phyloP scores from a whole-genome alignment of 2,329 filamentous ascomycete species.

The Apiospora marii region DNA sequence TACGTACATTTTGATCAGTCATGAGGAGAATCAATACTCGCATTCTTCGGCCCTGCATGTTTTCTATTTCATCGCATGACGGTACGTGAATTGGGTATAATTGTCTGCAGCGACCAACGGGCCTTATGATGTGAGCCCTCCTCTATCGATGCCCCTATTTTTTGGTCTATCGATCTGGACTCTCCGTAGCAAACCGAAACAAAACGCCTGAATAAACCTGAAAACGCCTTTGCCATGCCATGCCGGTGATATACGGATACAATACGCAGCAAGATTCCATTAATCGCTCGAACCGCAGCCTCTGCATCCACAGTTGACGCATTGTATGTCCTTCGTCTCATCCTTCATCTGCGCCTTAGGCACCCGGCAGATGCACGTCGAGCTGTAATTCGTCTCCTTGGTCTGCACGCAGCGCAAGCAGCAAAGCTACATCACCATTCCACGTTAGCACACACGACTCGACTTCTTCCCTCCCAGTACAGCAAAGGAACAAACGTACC shows the following conservation, averaged over 20 bases:
- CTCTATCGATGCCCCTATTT: neutral
- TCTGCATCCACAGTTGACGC: slow-evolving; percentile 92
- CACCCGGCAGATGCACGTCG: slow-evolving; percentile 96
- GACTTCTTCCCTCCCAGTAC: slow-evolving; percentile 3
- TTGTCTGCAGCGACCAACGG: neutral
- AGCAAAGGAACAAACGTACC: slow-evolving; percentile 54
- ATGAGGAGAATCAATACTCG: neutral
- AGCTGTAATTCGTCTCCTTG: slow-evolving; percentile 99
- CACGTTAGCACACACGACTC: slow-evolving; percentile 35
- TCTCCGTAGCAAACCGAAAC: neutral
- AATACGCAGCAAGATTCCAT: slow-evolving; percentile 26
- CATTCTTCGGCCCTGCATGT: neutral
- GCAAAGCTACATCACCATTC: slow-evolving; percentile 69
- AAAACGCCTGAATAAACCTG: slow-evolving; percentile 5
- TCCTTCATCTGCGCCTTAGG: slow-evolving; percentile 90
- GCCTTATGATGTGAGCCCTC: neutral
- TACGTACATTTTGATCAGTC: neutral
- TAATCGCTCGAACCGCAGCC: slow-evolving; percentile 89
- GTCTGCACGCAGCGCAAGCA: slow-evolving; percentile 97
- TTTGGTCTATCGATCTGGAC: neutral
- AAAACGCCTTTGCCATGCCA: slow-evolving; percentile 21
- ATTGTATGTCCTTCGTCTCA: slow-evolving; percentile 82
- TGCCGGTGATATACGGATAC: slow-evolving; percentile 4
- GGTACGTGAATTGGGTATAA: slow-evolving; percentile 1
- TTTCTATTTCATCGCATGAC: neutral